Percentiles rank a stretch among this genome's conserved stretches.
Evolutionary conservation across 2,329 filamentous ascomycete species (phyloP).

Genomic region (Sporothrix luriei): DNA sequence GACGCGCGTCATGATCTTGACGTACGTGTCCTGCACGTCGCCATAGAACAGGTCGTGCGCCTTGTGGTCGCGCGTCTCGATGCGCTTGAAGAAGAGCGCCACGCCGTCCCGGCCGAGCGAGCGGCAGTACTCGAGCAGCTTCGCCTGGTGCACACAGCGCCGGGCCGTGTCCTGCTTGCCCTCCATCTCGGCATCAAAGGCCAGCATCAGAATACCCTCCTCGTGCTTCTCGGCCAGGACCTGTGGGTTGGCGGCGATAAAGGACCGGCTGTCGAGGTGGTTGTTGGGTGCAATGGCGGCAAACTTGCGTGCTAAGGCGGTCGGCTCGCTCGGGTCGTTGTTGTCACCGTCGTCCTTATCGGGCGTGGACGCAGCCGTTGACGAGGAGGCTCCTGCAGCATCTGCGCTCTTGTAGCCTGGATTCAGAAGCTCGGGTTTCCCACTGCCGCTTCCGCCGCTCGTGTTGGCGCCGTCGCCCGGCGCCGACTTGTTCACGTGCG

Average conservation of each 20-base stretch:
- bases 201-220: constrained; percentile 85
- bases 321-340: constrained; percentile 74
- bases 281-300: constrained; percentile 74
- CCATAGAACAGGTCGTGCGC: constrained; percentile 89
- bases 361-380: not conserved
- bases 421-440: constrained; percentile 74
- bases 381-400: not conserved
- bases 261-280: constrained; percentile 72
- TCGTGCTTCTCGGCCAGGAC: constrained; percentile 81
- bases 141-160: constrained; percentile 89
- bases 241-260: constrained; percentile 75
- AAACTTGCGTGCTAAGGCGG: constrained; percentile 77
- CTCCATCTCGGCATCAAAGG: constrained; percentile 84
- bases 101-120: constrained; percentile 87
- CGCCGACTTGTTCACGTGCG: constrained; percentile 68
- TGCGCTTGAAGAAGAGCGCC: constrained; percentile 91
- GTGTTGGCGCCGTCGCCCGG: constrained; percentile 39
- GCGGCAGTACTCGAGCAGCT: constrained; percentile 92
- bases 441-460: constrained; percentile 48
- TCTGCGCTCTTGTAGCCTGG: constrained; percentile 51
- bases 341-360: constrained; percentile 57
- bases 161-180: constrained; percentile 74
- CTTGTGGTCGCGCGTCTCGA: constrained; percentile 86
- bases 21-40: constrained; percentile 87
- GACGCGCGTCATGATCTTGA: constrained; percentile 75